These are phyloP conservation scores for Lotus japonicus DNA, from an alignment of 306 rosid species.

Conservation along the genomic window DNA sequence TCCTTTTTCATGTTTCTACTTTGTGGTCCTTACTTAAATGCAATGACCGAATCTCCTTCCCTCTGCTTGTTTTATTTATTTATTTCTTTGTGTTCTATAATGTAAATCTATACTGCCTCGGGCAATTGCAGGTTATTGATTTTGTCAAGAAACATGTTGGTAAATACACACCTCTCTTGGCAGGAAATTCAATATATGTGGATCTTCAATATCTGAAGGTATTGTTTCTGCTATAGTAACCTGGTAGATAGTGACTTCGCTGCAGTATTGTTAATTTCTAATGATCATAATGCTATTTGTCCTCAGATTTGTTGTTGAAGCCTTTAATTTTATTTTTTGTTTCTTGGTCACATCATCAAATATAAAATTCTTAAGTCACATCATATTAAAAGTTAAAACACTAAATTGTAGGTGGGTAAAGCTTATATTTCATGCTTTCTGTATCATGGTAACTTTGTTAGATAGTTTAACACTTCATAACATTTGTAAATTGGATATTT, in stretches of 20 bases:
- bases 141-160: slow-evolving; percentile 66
- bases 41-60: no score
- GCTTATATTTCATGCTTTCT: no score
- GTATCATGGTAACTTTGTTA: neutral
- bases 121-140: slow-evolving; percentile 65
- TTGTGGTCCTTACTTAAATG: no score
- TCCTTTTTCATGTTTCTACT: no score
- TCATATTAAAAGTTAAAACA: neutral
- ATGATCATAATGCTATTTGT: neutral
- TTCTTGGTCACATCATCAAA: neutral
- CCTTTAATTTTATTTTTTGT: neutral
- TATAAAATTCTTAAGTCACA: neutral
- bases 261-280: neutral
- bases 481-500: neutral
- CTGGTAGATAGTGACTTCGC: neutral
- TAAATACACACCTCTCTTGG: slow-evolving; percentile 61
- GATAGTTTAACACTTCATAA: neutral
- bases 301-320: neutral
- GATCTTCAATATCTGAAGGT: slow-evolving; percentile 87
- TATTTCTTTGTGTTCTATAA: neutral
- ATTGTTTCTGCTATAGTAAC: slow-evolving; percentile 4
- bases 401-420: neutral
- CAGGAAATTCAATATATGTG: slow-evolving; percentile 85
- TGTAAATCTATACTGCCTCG: neutral
- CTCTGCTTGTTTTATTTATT: neutral